Base-by-base conservation (phyloP, 208 protist genomes). In the Tritrichomonas musculus region DNA sequence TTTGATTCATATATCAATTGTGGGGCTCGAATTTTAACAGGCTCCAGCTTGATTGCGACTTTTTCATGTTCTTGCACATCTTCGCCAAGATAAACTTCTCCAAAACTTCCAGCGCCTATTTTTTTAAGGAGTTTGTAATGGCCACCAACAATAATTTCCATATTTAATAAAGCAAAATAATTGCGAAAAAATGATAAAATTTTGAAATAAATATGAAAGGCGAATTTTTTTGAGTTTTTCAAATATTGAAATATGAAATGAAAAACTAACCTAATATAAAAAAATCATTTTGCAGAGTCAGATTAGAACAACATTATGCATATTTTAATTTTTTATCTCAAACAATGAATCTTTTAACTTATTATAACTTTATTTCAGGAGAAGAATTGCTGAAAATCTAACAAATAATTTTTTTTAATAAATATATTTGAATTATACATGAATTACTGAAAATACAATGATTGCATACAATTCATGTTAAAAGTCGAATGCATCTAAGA, bases 1-100 rank as follows among this genome's bases (percentile, higher is more conserved):
- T 97, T 97, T 47, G 97, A 98, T 95, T 99, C 99, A 94, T 99
- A 99, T 14, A 97, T 96, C 1, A 99, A 96, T 96, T 99, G 98
- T n/a, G 98, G 98, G 80, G 97, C 97, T 64, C 96, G 95, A 39
- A 97, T 97, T 60, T 95, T 97, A 50, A 96, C 95, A 47, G 92
- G 73, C 47, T 94, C 93, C 0, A 94, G 57, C 92, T 94, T 94
- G 25, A 94, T 93, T 27, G 93, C 93, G 0, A 94, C 93, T 66
- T 93, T 82, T 53, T 82, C 25, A 30, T 82, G 73, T 14, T 33
- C 50, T 30, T 82, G 33, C 0, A 41, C 50, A 53, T 82, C 73
- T 41, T 92, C 82, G 77, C 94, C 94, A 11, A 94, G 92, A 57
- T 95, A 95, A n/a, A 99, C 41, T n/a, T 92, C 41, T 39, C 82